Percentiles rank a stretch among this genome's conserved stretches.
Conservation (phyloP, 108 stramenopile species). For the Epithemia pelagica region DNA sequence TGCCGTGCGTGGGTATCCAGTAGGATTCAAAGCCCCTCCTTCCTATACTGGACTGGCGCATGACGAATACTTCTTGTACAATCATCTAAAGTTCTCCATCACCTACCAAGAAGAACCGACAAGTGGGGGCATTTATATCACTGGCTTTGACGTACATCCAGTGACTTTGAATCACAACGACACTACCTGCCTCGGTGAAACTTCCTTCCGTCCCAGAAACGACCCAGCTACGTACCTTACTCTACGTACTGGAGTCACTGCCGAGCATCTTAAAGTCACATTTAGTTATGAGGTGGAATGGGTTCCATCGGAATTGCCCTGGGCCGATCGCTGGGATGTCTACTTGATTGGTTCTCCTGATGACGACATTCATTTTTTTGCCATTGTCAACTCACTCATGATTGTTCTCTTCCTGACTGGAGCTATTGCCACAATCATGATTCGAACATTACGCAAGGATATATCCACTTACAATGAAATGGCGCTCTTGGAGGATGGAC, state of each 20-base stretch:
- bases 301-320: conserved; percentile 72
- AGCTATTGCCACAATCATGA: conserved; percentile 93
- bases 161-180: conserved; percentile 71
- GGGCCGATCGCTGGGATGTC: conserved; percentile 99
- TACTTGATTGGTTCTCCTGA: conserved; percentile 90
- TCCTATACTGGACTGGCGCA: conserved; percentile 35
- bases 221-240: conserved; percentile 39
- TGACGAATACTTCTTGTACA: conserved; percentile 75
- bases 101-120: conserved; percentile 65
- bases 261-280: conserved; percentile 34
- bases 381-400: conserved; percentile 97
- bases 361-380: conserved; percentile 98
- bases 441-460: conserved; percentile 92
- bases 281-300: conserved; percentile 96
- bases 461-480: conserved; percentile 96
- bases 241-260: conserved; percentile 27
- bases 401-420: conserved; percentile 97
- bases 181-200: conserved; percentile 15
- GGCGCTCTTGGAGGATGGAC: conserved; percentile 67
- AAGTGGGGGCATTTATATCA: conserved; percentile 49
- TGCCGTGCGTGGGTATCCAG: conserved; percentile 74
- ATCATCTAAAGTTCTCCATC: conserved; percentile 84
- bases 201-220: conserved; percentile 24
- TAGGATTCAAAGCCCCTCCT: conserved; percentile 71
- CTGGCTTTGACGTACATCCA: conserved; percentile 87